Percentiles rank a stretch among this genome's conserved stretches.
phyloP scores from a whole-genome alignment of 495 filamentous ascomycete species.

The Lepraria neglecta region DNA sequence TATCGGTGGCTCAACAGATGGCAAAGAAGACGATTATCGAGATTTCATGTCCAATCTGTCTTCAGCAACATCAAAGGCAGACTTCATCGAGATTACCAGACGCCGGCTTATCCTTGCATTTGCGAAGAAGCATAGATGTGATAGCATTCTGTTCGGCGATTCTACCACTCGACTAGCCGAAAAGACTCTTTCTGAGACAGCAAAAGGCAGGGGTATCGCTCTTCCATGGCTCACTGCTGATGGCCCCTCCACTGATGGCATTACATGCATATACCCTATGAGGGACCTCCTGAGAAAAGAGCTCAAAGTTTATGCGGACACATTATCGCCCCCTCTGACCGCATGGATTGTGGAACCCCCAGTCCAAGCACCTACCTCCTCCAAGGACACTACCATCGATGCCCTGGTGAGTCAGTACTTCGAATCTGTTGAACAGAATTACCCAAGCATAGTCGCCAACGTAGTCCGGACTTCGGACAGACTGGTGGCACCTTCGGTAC shows the following conservation, averaged over 20 bases:
- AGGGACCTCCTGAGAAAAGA: constrained; percentile 80
- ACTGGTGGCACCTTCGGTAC: constrained; percentile 39
- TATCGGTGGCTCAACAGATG: too few relatives aligned
- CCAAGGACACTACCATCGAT: constrained; percentile 80
- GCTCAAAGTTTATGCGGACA: constrained; percentile 53
- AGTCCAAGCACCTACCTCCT: constrained; percentile 46
- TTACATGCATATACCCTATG: constrained; percentile 61
- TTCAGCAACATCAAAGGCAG: constrained; percentile 66
- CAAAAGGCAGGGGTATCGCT: constrained; percentile 80
- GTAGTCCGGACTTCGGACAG: constrained; percentile 84
- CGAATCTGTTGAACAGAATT: constrained; percentile 75
- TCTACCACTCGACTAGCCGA: constrained; percentile 83
- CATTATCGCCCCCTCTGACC: constrained; percentile 47
- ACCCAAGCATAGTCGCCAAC: constrained; percentile 88
- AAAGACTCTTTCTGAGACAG: constrained; percentile 75
- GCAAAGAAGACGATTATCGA: constrained; percentile 44
- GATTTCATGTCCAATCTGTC: constrained; percentile 51
- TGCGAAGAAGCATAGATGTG: constrained; percentile 54
- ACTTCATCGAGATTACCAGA: constrained; percentile 64
- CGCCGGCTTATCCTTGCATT: constrained; percentile 60
- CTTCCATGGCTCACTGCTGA: constrained; percentile 78
- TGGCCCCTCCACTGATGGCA: constrained; percentile 54
- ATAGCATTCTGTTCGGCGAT: constrained; percentile 72
- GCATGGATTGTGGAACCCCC: constrained; percentile 40
- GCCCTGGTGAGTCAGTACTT: constrained; percentile 87